Evolutionary conservation across 805 yeast genomes (phyloP).

Genomic region (Candida alai): DNA sequence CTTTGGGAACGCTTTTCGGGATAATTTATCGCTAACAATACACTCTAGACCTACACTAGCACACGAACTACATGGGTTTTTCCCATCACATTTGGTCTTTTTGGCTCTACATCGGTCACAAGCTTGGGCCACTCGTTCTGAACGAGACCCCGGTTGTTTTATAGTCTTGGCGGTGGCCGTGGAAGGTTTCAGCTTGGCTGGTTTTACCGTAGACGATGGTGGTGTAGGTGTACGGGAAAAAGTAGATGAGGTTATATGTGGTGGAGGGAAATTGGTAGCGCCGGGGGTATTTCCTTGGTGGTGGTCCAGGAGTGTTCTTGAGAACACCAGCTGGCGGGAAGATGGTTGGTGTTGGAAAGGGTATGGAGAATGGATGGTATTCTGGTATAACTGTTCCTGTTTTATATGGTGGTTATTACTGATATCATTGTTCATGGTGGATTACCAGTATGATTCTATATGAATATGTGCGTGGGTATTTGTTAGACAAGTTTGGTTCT

Average conservation of each 20-base stretch:
- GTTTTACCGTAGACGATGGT: background rate
- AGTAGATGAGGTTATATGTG: background rate
- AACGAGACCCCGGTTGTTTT: constrained; percentile 61
- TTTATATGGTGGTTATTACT: no score
- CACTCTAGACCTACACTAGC: constrained; percentile 83
- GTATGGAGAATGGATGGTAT: no score
- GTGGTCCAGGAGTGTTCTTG: background rate
- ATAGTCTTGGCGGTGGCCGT: constrained; percentile 35
- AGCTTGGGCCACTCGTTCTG: constrained; percentile 80
- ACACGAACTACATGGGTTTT: constrained; percentile 77
- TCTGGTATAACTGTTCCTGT: no score
- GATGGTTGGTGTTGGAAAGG: no score
- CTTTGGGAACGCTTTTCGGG: constrained; percentile 83
- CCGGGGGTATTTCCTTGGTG: background rate
- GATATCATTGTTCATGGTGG: no score
- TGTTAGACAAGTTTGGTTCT: no score
- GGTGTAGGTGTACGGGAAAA: background rate
- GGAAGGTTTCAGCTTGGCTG: background rate
- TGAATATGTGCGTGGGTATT: no score
- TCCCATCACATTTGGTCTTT: constrained; percentile 76
- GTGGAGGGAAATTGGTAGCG: constrained; percentile 3
- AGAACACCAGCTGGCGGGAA: no score
- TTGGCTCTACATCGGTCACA: constrained; percentile 86
- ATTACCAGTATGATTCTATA: no score
- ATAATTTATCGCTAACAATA: constrained; percentile 79